Evolutionary conservation across 1,284 basidiomycete genomes (phyloP), one percentile per base, ranked within the genome.

Genomic region (Thelephora terrestris): DNA sequence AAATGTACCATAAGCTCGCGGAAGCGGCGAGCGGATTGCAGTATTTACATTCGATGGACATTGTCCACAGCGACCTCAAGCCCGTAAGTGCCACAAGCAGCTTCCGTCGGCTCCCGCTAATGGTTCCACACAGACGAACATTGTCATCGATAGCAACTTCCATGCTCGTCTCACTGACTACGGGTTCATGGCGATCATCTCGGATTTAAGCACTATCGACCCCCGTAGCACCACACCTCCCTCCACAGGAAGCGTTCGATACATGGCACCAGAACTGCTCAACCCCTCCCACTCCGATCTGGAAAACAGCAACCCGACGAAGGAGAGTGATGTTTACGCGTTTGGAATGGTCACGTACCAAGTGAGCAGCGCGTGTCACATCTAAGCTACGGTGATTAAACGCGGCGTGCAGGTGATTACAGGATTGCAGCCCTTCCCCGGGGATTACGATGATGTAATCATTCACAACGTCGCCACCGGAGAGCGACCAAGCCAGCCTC

Each of bases 311-410:
- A 24, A 37, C 24, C 43, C 25, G n/a, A 16, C 47, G 10, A 27
- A 49, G 27, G 16, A 29, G 17, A 49, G 43, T 36, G 47, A 49
- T 18, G 25, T 49, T 21, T 49, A 29, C 32, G 14, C 47, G 12
- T 35, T 49, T 10, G 47, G 18, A 16, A 49, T 49, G 47, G 27
- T 45, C 32, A 20, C 37, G 2, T 45, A 35, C 40, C 43, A 49
- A 42, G 47, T 46, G 23, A 37, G 16, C 35, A 16, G 16, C 2
- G 16, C 2, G 20, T 10, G 42, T 47, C 12, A n/a, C 29, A 16
- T 4, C 12, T 42, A 12, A 2, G 4, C 5, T 14, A 16, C 16
- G 17, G 20, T 14, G n/a, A 3, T 42, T 36, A 18, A 25, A 24
- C 39, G 24, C 42, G 20, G 18, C 29, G 20, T 27, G 16, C 45